Evolutionary conservation across 257 asterid species (phyloP).

Genomic region (Solanum rostratum): DNA sequence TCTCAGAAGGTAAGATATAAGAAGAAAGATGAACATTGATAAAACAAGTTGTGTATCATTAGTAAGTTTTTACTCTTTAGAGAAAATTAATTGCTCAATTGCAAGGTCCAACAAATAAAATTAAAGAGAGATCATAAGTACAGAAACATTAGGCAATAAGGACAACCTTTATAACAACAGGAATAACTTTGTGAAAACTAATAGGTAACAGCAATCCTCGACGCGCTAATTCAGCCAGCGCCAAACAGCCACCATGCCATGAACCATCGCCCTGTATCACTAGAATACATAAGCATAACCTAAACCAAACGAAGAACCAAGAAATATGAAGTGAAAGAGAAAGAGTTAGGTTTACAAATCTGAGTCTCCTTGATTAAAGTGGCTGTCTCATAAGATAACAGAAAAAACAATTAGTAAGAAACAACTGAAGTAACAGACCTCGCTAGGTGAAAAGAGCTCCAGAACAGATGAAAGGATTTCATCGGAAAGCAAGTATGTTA

Average conservation of each 20-base stretch:
- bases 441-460: conserved; percentile 90
- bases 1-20: neutral
- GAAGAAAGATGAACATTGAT: neutral
- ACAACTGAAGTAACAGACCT: conserved; percentile 29
- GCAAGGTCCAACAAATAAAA: neutral
- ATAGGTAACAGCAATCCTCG: conserved; percentile 87
- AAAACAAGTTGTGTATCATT: neutral
- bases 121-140: neutral
- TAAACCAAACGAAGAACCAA: neutral
- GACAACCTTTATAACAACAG: conserved; percentile 72
- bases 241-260: conserved; percentile 99
- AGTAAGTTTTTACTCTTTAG: neutral
- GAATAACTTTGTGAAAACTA: conserved; percentile 81
- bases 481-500: conserved; percentile 66
- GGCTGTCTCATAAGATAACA: neutral
- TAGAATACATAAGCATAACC: conserved; percentile 8
- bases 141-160: neutral
- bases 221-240: conserved; percentile 95
- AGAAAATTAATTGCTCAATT: neutral
- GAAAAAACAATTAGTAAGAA: neutral
- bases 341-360: conserved; percentile 1
- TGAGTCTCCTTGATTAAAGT: neutral
- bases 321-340: neutral
- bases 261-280: conserved; percentile 88
- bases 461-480: conserved; percentile 85